phyloP scores from a whole-genome alignment of 2,329 filamentous ascomycete species.

The Anthostomella pinea region DNA sequence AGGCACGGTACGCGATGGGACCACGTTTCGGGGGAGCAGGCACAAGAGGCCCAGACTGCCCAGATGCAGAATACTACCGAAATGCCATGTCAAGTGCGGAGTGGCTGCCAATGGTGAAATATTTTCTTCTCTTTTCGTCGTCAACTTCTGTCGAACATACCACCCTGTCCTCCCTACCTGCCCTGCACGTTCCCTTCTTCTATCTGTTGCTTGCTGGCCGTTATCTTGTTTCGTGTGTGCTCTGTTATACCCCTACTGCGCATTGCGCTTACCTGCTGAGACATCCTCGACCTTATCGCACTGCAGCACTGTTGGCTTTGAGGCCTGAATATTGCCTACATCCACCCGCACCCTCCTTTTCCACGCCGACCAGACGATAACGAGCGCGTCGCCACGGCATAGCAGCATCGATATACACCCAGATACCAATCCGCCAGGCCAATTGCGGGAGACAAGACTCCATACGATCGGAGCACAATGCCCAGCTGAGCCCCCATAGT shows the following conservation, averaged over 20 bases:
- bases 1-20: slow-evolving; percentile 8
- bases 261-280: slow-evolving; percentile 9
- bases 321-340: too few species aligned
- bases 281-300: slow-evolving; percentile 3
- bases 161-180: too few species aligned
- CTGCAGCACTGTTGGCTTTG: background rate
- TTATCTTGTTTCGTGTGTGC: slow-evolving; percentile 16
- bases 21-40: slow-evolving; percentile 9
- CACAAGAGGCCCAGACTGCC: slow-evolving; percentile 6
- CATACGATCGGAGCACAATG: slow-evolving; percentile 23
- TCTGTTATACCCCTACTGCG: slow-evolving; percentile 15
- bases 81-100: background rate
- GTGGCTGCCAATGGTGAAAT: too few species aligned
- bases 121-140: too few species aligned
- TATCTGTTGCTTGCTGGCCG: slow-evolving; percentile 17
- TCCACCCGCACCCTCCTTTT: too few species aligned
- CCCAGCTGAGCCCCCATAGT: slow-evolving; percentile 15
- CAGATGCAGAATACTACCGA: slow-evolving; percentile 4
- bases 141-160: too few species aligned
- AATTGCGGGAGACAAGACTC: slow-evolving; percentile 4
- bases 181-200: slow-evolving; percentile 4
- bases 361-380: too few species aligned
- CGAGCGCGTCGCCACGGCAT: too few species aligned
- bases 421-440: slow-evolving; percentile 1
- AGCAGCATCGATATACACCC: too few species aligned